phyloP scores from a whole-genome alignment of 192 early-diverging fungal species.

The Allomyces macrogynus region DNA sequence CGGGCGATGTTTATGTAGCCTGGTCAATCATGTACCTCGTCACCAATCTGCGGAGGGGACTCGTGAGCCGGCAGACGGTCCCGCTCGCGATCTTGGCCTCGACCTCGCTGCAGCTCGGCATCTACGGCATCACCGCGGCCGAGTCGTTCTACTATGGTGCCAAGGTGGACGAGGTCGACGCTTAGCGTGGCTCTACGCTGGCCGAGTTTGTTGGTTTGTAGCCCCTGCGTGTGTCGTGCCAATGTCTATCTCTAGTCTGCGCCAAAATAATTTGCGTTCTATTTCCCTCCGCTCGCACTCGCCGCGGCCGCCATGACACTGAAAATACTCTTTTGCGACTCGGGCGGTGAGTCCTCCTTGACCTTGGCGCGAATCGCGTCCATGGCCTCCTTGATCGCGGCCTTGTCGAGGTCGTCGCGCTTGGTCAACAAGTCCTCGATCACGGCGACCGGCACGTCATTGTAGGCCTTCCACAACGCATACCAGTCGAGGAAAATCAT shows the following conservation, averaged over 20 bases:
- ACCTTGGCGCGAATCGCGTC: conserved; percentile 52
- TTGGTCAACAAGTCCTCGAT: conserved; percentile 75
- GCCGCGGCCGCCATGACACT: background rate
- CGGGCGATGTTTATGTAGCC: background rate
- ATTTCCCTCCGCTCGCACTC: too few species aligned
- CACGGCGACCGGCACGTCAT: conserved; percentile 73
- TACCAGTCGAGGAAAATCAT: conserved; percentile 87
- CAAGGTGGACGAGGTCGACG: too few species aligned
- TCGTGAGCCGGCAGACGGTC: background rate
- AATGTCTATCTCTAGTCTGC: too few species aligned
- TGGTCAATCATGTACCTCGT: background rate
- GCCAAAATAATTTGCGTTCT: too few species aligned
- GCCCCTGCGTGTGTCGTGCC: too few species aligned
- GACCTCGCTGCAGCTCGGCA: background rate
- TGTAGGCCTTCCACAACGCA: conserved; percentile 66
- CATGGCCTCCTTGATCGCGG: conserved; percentile 66
- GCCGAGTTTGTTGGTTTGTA: too few species aligned
- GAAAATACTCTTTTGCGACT: background rate
- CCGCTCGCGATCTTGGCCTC: background rate
- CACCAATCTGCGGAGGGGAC: background rate
- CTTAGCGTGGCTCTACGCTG: too few species aligned
- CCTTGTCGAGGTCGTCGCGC: conserved; percentile 80
- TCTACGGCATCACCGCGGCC: background rate
- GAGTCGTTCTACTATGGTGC: background rate
- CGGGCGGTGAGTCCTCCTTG: conserved; percentile 17